phyloP scores from a whole-genome alignment of 495 filamentous ascomycete genomes.

The Thermothielavioides terrestris region DNA sequence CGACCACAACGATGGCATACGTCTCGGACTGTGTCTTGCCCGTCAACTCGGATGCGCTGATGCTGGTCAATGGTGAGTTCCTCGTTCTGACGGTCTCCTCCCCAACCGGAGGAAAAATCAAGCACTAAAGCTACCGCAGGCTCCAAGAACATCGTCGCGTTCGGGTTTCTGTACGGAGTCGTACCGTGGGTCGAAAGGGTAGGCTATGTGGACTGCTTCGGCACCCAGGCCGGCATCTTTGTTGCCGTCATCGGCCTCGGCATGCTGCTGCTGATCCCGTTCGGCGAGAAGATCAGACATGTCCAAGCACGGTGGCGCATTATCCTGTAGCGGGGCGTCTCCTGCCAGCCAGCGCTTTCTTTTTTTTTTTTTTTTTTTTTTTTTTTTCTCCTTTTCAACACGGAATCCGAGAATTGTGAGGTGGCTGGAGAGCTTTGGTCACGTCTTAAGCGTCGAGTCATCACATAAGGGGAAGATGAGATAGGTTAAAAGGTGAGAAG shows the following conservation, averaged over 20 bases:
- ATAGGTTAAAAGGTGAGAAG: no score
- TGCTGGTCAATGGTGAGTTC: slow-evolving; percentile 29
- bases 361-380: background rate
- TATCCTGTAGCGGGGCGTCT: slow-evolving; percentile 13
- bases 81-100: no score
- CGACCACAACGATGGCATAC: slow-evolving; percentile 28
- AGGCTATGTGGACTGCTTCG: slow-evolving; percentile 44
- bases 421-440: no score
- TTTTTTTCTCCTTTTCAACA: no score
- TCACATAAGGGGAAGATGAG: no score
- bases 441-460: no score
- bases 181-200: slow-evolving; percentile 41
- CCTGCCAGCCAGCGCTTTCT: background rate
- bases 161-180: slow-evolving; percentile 26
- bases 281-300: slow-evolving; percentile 25
- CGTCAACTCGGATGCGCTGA: slow-evolving; percentile 27
- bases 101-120: no score
- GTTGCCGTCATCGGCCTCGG: slow-evolving; percentile 23
- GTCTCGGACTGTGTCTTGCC: slow-evolving; percentile 28
- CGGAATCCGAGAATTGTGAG: no score
- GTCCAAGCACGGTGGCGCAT: slow-evolving; percentile 24
- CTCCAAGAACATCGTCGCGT: slow-evolving; percentile 26
- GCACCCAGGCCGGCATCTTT: slow-evolving; percentile 44
- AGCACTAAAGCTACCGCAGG: no score
- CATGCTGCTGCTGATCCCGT: slow-evolving; percentile 23